These are phyloP conservation scores for Escovopsis sp. DNA, from an alignment of 2,329 filamentous ascomycete species.

Conservation along the genomic window DNA sequence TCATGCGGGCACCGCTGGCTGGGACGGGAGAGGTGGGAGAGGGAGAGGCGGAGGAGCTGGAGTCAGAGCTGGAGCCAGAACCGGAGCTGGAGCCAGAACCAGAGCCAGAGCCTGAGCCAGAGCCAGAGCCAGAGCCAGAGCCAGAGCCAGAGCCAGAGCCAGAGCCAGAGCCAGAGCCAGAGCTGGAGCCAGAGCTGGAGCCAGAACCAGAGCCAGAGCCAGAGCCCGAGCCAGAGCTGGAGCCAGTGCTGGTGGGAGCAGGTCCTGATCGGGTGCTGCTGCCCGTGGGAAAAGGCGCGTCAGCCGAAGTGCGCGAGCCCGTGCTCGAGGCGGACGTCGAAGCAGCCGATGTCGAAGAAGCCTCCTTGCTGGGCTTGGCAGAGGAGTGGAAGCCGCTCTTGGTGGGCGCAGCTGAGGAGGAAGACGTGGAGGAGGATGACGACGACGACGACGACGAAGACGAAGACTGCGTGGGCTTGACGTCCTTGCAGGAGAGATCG, in stretches of 20 bases:
- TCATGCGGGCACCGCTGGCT: constrained; percentile 12
- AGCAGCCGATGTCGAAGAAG: too few species aligned
- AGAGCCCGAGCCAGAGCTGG: constrained; percentile 6
- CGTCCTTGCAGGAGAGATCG: constrained; percentile 42
- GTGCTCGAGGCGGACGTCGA: constrained; percentile 11
- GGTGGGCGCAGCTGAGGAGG: constrained; percentile 1
- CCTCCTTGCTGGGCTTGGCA: constrained; percentile 7
- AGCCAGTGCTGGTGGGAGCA: constrained; percentile 3
- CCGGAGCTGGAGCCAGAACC: constrained; percentile 7
- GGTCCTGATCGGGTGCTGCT: background rate
- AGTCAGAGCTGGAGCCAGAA: constrained; percentile 8
- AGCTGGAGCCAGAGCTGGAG: constrained; percentile 12
- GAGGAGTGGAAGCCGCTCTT: constrained; percentile 1
- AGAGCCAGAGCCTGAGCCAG: constrained; percentile 4
- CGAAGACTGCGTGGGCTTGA: constrained; percentile 5
- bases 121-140: constrained; percentile 1
- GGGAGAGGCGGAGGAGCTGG: constrained; percentile 3
- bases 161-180: constrained; percentile 12
- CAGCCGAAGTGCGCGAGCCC: constrained; percentile 7
- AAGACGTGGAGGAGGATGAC: background rate
- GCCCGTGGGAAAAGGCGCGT: constrained; percentile 10
- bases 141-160: constrained; percentile 5
- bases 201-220: constrained; percentile 8
- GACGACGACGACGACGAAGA: too few species aligned
- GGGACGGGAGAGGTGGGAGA: too few species aligned